Evolutionary conservation across 371 early-diverging fungal species (phyloP).

Genomic region (Syncephalastrum monosporum): DNA sequence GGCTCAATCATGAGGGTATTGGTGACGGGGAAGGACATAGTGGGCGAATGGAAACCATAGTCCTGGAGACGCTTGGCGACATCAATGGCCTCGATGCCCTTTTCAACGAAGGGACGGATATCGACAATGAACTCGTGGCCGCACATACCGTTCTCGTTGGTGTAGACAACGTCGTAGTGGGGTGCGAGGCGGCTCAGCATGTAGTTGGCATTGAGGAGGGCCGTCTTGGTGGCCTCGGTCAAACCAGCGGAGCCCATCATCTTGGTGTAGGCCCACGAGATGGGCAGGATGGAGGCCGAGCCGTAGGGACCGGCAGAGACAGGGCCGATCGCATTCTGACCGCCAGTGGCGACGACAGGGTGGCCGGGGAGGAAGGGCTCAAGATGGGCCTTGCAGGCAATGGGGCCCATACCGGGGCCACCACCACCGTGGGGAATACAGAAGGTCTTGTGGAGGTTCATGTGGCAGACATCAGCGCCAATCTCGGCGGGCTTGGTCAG

Average conservation of each 20-base stretch:
- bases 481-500: slow-evolving; percentile 93
- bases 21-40: slow-evolving; percentile 98
- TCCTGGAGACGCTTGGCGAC: slow-evolving; percentile 98
- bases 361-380: slow-evolving; percentile 93
- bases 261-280: slow-evolving; percentile 97
- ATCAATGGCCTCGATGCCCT: slow-evolving; percentile 91
- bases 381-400: slow-evolving; percentile 85
- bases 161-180: slow-evolving; percentile 89
- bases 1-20: slow-evolving; percentile 99
- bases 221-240: slow-evolving; percentile 80
- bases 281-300: slow-evolving; percentile 92
- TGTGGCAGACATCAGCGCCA: slow-evolving; percentile 97
- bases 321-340: slow-evolving; percentile 84
- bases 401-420: slow-evolving; percentile 96
- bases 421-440: slow-evolving; percentile 99
- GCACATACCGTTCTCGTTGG: slow-evolving; percentile 91
- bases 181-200: slow-evolving; percentile 86
- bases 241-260: slow-evolving; percentile 94
- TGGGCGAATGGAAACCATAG: slow-evolving; percentile 97
- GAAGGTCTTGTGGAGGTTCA: slow-evolving; percentile 98
- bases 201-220: slow-evolving; percentile 97
- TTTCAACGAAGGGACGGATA: slow-evolving; percentile 79
- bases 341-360: slow-evolving; percentile 75
- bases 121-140: slow-evolving; percentile 99
- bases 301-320: slow-evolving; percentile 97